Conservation (phyloP, 202 grass and related monocot species). For the Saccharum hybrid region DNA sequence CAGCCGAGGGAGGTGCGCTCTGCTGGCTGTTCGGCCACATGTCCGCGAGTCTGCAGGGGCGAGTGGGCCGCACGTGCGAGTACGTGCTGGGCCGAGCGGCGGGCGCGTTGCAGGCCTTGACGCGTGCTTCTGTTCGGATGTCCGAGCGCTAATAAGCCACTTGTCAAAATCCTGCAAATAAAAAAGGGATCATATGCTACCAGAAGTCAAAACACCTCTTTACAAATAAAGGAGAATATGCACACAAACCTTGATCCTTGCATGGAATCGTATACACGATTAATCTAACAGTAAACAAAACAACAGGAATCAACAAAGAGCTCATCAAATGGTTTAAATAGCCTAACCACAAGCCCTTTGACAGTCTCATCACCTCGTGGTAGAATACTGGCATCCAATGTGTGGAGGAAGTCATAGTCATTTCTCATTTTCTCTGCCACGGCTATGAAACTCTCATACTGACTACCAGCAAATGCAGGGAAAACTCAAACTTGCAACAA, state of each 20-base stretch:
- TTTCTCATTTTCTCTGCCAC: constrained; percentile 62
- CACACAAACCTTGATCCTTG: not conserved
- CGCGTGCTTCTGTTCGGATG: no score
- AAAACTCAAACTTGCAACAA: no score
- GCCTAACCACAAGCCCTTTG: constrained; percentile 61
- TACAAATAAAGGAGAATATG: not conserved
- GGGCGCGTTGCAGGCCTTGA: no score
- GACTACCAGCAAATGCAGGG: not conserved
- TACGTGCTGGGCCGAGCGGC: no score
- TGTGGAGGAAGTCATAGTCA: constrained; percentile 79
- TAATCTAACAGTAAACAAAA: not conserved
- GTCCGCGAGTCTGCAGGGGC: no score
- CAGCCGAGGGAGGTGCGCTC: no score
- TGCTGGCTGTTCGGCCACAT: no score
- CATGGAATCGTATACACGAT: not conserved
- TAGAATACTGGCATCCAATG: constrained; percentile 55
- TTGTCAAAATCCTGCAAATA: no score
- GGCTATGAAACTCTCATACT: constrained; percentile 52
- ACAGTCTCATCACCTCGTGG: constrained; percentile 58
- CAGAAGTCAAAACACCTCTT: not conserved
- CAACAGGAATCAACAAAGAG: constrained; percentile 66
- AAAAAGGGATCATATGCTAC: not conserved
- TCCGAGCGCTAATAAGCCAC: no score
- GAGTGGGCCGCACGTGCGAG: no score
- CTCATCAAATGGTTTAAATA: constrained; percentile 96